Evolutionary conservation across 176 grass and related monocot species (phyloP).

Genomic region (Juncus inflexus): DNA sequence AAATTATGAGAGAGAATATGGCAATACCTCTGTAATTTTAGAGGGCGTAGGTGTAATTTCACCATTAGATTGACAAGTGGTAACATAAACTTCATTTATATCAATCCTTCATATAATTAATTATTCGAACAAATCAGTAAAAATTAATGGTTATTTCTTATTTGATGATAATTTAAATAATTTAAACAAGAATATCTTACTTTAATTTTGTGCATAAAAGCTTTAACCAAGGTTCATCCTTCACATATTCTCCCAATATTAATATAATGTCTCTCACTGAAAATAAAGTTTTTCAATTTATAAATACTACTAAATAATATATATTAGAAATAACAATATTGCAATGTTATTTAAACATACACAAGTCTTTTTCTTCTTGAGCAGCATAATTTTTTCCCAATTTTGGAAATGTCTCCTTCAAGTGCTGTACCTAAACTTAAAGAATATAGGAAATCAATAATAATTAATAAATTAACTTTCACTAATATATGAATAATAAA

Average conservation of each 20-base stretch:
- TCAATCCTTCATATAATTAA: conserved; percentile 52
- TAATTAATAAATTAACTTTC: neutral
- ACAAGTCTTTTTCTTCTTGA: conserved; percentile 70
- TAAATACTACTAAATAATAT: conserved; percentile 4
- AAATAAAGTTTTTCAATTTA: neutral
- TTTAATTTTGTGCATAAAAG: conserved; percentile 59
- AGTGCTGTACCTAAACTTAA: conserved; percentile 56
- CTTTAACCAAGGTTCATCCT: conserved; percentile 69
- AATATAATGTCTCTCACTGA: conserved; percentile 73
- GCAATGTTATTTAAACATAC: conserved; percentile 42
- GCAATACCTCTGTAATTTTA: conserved; percentile 43
- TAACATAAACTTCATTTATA: conserved; percentile 39
- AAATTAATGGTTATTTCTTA: neutral
- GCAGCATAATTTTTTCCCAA: conserved; percentile 87
- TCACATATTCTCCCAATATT: conserved; percentile 81
- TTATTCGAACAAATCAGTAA: neutral
- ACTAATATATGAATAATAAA: neutral
- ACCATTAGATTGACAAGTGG: conserved; percentile 24
- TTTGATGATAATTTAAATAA: conserved; percentile 15
- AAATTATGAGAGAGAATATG: neutral
- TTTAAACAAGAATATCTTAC: conserved; percentile 36
- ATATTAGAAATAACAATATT: conserved; percentile 11
- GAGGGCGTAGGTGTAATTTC: conserved; percentile 36
- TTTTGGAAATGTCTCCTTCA: conserved; percentile 72
- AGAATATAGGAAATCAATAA: conserved; percentile 5